A percentile compares a stretch with the other conserved stretches of the same genome.
Conservation (phyloP, 805 yeast genomes). For the Starmera pachycereana region DNA sequence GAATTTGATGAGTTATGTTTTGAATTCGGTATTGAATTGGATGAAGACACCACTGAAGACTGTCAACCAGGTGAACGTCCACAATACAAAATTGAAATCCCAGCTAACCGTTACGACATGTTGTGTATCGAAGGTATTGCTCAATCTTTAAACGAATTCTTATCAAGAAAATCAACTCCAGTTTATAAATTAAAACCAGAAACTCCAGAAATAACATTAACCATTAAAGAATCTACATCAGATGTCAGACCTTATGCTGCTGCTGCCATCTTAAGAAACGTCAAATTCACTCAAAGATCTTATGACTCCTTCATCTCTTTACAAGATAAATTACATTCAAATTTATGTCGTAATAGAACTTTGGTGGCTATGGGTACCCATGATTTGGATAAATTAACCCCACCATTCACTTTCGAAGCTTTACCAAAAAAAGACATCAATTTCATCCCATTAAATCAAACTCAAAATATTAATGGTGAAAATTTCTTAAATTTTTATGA, state of each 20-base stretch:
- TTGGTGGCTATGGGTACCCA: constrained; percentile 98
- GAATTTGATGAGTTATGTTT: constrained; percentile 97
- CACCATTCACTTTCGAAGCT: constrained; percentile 85
- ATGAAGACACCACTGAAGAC: constrained; percentile 85
- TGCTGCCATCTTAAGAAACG: constrained; percentile 83
- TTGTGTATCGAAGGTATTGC: constrained; percentile 97
- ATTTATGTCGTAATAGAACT: constrained; percentile 93
- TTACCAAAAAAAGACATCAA: constrained; percentile 66
- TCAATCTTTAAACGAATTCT: constrained; percentile 83
- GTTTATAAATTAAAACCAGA: constrained; percentile 51
- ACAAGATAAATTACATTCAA: constrained; percentile 93
- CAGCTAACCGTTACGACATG: constrained; percentile 98
- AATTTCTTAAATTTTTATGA: constrained; percentile 84
- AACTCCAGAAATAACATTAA: constrained; percentile 50
- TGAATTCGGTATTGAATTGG: constrained; percentile 95
- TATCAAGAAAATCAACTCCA: constrained; percentile 63
- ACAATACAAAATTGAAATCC: constrained; percentile 92
- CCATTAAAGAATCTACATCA: constrained; percentile 66
- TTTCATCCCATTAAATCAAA: constrained; percentile 69
- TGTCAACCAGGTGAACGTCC: constrained; percentile 82
- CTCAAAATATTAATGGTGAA: constrained; percentile 58
- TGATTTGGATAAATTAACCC: constrained; percentile 69
- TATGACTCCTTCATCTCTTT: constrained; percentile 92
- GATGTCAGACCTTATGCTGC: constrained; percentile 87
- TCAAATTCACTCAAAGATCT: constrained; percentile 70